Evolutionary conservation across 129 eudicot species (phyloP).

Genomic region (Heracleum sosnowskyi): DNA sequence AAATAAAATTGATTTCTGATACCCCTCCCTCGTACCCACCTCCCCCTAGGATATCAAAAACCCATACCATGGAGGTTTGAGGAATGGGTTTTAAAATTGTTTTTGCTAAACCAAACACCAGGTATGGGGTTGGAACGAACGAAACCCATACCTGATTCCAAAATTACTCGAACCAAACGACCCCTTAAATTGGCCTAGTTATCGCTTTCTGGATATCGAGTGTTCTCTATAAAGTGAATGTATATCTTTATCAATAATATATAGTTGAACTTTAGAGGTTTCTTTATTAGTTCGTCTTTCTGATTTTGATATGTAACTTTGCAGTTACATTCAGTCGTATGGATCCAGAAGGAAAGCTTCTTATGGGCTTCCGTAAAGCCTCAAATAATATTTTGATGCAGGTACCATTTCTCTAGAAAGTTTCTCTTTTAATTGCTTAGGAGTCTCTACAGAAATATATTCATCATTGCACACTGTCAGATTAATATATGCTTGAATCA

Average conservation of each 20-base stretch:
- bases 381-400: conserved; percentile 39
- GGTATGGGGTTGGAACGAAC: too few relatives aligned
- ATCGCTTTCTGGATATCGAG: not conserved
- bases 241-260: not conserved
- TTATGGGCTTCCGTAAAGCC: conserved; percentile 95
- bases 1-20: too few relatives aligned
- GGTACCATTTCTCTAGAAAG: conserved; percentile 32
- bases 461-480: not conserved
- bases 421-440: not conserved
- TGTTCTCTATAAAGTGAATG: conserved; percentile 1
- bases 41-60: too few relatives aligned
- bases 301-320: not conserved
- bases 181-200: not conserved
- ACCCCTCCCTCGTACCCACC: too few relatives aligned
- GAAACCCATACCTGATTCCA: too few relatives aligned
- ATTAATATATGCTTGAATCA: not conserved
- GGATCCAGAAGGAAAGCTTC: conserved; percentile 97
- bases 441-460: not conserved
- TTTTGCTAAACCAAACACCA: too few relatives aligned
- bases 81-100: too few relatives aligned
- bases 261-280: not conserved
- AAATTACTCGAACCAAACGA: too few relatives aligned
- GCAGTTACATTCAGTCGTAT: conserved; percentile 95
- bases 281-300: not conserved
- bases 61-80: too few relatives aligned